phyloP scores from a whole-genome alignment of 2,329 filamentous ascomycete genomes.

The Purpureocillium takamizusanense region DNA sequence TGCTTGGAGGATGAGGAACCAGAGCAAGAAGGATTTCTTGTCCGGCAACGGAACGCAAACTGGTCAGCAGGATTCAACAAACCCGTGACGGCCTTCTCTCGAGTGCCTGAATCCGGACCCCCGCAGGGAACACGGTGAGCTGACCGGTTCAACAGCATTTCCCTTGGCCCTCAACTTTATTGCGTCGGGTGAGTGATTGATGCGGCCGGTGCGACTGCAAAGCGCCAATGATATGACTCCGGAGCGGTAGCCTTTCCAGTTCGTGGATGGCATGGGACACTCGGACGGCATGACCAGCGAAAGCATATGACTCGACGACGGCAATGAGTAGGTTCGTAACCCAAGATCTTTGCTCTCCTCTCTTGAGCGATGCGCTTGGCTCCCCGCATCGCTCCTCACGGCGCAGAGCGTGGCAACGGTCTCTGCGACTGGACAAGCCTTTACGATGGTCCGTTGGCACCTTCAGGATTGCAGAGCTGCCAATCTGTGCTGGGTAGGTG shows the following conservation, averaged over 20 bases:
- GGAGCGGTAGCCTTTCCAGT: slow-evolving; percentile 51
- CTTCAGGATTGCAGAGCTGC: too few relatives aligned
- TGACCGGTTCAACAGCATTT: slow-evolving; percentile 43
- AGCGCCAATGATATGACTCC: slow-evolving; percentile 27
- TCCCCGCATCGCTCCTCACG: too few relatives aligned
- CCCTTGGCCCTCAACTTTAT: slow-evolving; percentile 84
- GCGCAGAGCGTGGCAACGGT: too few relatives aligned
- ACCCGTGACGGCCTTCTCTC: not conserved
- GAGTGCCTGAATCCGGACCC: not conserved
- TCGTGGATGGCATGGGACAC: not conserved
- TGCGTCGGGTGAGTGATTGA: slow-evolving; percentile 70
- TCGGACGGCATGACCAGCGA: slow-evolving; percentile 7
- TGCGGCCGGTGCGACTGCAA: slow-evolving; percentile 13
- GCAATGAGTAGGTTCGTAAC: slow-evolving; percentile 33
- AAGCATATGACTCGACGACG: slow-evolving; percentile 9
- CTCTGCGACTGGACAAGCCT: too few relatives aligned
- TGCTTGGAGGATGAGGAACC: slow-evolving; percentile 49
- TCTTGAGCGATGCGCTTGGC: slow-evolving; percentile 9
- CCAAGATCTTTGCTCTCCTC: slow-evolving; percentile 25
- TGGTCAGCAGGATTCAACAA: slow-evolving; percentile 46
- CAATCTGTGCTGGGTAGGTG: not conserved
- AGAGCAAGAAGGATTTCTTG: slow-evolving; percentile 63
- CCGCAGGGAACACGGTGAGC: not conserved
- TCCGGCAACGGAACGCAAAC: slow-evolving; percentile 74
- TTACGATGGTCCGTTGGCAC: too few relatives aligned